Conservation (phyloP, 192 early-diverging fungal genomes). For the Backusella australiensis region DNA sequence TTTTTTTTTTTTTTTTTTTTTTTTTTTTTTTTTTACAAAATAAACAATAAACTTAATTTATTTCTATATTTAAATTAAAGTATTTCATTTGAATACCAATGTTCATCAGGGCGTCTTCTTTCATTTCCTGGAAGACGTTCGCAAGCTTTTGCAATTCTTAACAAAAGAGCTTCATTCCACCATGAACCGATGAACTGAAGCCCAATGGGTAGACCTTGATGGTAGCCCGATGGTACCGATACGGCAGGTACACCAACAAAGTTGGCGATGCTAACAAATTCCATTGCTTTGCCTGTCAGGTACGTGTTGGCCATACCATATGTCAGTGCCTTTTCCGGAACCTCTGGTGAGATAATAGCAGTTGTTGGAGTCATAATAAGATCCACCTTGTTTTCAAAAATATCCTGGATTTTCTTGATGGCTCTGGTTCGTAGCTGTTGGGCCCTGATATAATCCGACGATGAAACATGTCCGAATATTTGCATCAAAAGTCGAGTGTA, state of each 20-base stretch:
- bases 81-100: background rate
- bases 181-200: no score
- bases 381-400: constrained; percentile 46
- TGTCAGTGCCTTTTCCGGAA: constrained; percentile 37
- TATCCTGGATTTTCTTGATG: constrained; percentile 44
- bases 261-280: no score
- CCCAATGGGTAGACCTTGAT: no score
- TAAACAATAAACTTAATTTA: background rate
- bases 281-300: constrained; percentile 45
- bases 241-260: no score
- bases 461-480: constrained; percentile 31
- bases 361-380: constrained; percentile 62
- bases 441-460: constrained; percentile 47
- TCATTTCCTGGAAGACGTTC: constrained; percentile 44
- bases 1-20: no score
- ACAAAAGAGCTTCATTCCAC: constrained; percentile 56
- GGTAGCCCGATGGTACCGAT: no score
- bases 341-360: constrained; percentile 53
- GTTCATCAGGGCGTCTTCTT: constrained; percentile 31
- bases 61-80: background rate
- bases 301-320: constrained; percentile 54
- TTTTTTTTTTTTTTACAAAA: background rate
- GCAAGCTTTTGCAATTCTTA: constrained; percentile 54
- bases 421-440: constrained; percentile 50
- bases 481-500: constrained; percentile 41